These are phyloP conservation scores for Lotus japonicus DNA, from an alignment of 306 rosid genomes.

Conservation along the genomic window DNA sequence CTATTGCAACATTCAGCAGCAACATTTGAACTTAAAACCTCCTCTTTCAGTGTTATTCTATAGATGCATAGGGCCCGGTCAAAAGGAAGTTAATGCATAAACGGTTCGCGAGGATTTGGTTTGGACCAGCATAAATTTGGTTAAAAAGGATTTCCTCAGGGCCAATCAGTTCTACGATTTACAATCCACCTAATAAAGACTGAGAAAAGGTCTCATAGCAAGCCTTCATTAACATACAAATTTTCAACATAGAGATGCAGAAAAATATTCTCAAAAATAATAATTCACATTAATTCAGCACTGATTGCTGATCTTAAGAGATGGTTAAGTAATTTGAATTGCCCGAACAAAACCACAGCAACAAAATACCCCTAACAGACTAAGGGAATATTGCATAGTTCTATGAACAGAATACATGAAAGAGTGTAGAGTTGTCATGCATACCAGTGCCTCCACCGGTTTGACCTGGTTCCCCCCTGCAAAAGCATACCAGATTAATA, in stretches of 20 bases:
- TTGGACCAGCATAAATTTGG: not conserved
- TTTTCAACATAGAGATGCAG: not conserved
- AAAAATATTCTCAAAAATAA: not conserved
- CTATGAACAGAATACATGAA: slow-evolving; percentile 13
- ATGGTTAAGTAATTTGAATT: slow-evolving; percentile 1
- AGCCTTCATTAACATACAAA: not conserved
- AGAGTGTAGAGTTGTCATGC: slow-evolving; percentile 8
- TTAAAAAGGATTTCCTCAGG: not conserved
- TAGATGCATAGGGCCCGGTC: not conserved
- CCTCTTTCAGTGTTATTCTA: not conserved
- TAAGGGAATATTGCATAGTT: not conserved
- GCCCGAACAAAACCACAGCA: not conserved
- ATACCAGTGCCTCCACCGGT: slow-evolving; percentile 37
- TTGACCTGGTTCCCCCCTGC: slow-evolving; percentile 46
- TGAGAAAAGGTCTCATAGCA: not conserved
- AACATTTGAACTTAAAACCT: not conserved
- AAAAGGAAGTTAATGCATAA: not conserved
- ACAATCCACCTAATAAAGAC: not conserved
- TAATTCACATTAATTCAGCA: not conserved
- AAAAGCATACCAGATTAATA: slow-evolving; percentile 10
- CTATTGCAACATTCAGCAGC: slow-evolving; percentile 14
- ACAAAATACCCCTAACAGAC: slow-evolving; percentile 1
- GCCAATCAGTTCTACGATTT: not conserved
- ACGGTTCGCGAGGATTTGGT: not conserved
- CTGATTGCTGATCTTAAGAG: not conserved